Evolutionary conservation across 2,329 filamentous ascomycete species (phyloP).

Genomic region (Coniosporium tulheliwenetii): DNA sequence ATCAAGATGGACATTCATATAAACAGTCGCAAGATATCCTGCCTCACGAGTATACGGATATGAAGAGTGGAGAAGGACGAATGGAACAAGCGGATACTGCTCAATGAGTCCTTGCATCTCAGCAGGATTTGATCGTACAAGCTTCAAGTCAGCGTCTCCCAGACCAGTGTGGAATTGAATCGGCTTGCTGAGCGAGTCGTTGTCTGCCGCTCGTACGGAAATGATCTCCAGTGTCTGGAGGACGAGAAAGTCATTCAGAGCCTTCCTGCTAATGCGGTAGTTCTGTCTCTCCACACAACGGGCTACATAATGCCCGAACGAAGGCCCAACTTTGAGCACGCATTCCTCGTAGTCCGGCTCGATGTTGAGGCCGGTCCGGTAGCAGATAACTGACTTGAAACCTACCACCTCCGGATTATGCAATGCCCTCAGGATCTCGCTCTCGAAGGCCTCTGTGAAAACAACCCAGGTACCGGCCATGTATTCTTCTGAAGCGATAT

Average conservation of each 20-base stretch:
- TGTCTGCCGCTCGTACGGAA: neutral
- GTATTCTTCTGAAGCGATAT: constrained; percentile 9
- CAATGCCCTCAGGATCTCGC: constrained; percentile 40
- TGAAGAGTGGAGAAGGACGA: constrained; percentile 65
- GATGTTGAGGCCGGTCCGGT: constrained; percentile 57
- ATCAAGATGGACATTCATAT: constrained; percentile 68
- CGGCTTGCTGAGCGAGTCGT: constrained; percentile 40
- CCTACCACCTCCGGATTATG: constrained; percentile 53
- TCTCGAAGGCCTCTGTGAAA: constrained; percentile 35
- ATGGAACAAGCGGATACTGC: constrained; percentile 50
- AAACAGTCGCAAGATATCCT: constrained; percentile 63
- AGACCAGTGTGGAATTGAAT: constrained; percentile 75
- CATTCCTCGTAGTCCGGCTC: constrained; percentile 14
- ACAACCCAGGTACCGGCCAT: constrained; percentile 22
- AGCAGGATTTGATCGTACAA: constrained; percentile 56
- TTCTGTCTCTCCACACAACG: constrained; percentile 23
- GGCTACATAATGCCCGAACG: constrained; percentile 26
- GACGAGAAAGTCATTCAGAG: constrained; percentile 56
- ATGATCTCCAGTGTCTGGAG: constrained; percentile 41
- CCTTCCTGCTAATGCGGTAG: constrained; percentile 43
- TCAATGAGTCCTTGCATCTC: constrained; percentile 61
- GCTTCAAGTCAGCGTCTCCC: constrained; percentile 61
- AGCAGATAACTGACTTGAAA: constrained; percentile 76
- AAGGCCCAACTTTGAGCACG: constrained; percentile 15
- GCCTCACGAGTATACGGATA: constrained; percentile 71